Conservation (phyloP, 352 stramenopile genomes). For the Thalassiosira mediterranea region DNA sequence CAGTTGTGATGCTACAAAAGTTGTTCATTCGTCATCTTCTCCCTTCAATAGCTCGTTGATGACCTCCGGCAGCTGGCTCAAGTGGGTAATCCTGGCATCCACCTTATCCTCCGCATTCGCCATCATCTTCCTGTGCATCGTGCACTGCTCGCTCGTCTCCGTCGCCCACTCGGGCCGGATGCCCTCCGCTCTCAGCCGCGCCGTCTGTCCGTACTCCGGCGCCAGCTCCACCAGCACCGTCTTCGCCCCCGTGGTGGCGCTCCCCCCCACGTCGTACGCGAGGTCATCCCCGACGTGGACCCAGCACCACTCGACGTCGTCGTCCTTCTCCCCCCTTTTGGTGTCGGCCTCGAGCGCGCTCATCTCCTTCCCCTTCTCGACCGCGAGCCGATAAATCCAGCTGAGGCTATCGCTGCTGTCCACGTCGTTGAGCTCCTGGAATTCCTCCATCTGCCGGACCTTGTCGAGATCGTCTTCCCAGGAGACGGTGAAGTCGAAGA, state of each 20-base stretch:
- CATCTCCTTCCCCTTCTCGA: slow-evolving; percentile 75
- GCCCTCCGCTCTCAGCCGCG: slow-evolving; percentile 31
- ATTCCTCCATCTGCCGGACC: slow-evolving; percentile 57
- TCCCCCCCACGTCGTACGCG: slow-evolving; percentile 81
- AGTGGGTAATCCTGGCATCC: slow-evolving; percentile 66
- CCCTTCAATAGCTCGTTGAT: slow-evolving; percentile 74
- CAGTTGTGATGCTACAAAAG: too few species aligned
- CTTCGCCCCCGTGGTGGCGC: slow-evolving; percentile 70
- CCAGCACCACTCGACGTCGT: slow-evolving; percentile 72
- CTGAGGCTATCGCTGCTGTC: slow-evolving; percentile 69
- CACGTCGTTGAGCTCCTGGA: slow-evolving; percentile 73
- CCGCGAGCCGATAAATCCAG: slow-evolving; percentile 79
- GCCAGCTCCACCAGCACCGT: slow-evolving; percentile 80
- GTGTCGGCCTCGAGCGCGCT: slow-evolving; percentile 53
- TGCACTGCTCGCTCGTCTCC: slow-evolving; percentile 62
- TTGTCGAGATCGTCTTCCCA: slow-evolving; percentile 80
- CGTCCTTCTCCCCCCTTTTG: slow-evolving; percentile 43
- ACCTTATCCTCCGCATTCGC: slow-evolving; percentile 64
- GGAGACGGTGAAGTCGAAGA: slow-evolving; percentile 83
- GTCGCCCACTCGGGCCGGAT: slow-evolving; percentile 69
- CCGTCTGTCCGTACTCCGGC: slow-evolving; percentile 70
- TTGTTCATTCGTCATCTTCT: too few species aligned
- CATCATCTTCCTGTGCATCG: slow-evolving; percentile 68
- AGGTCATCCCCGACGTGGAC: slow-evolving; percentile 85
- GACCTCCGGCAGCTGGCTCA: slow-evolving; percentile 77